These are phyloP conservation scores for Ogataea hybrid DNA, from an alignment of 1,139 yeast genomes.

Conservation along the genomic window DNA sequence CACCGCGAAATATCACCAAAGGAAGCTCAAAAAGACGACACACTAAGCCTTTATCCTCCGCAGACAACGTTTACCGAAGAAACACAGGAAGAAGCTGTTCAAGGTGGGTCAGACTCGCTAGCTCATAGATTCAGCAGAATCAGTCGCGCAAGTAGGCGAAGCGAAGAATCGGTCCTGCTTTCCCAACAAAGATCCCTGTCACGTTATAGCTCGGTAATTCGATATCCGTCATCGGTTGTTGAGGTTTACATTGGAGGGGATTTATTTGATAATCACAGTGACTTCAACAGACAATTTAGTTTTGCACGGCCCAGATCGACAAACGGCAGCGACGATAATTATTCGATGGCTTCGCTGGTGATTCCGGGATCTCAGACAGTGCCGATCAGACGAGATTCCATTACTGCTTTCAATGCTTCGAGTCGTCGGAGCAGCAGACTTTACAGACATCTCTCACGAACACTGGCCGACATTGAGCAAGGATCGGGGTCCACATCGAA, in stretches of 20 bases:
- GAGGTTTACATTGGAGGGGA: conserved; percentile 22
- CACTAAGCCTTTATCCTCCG: too few relatives aligned
- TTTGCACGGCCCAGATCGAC: conserved; percentile 18
- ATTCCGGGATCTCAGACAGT: conserved; percentile 19
- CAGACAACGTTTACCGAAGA: background rate
- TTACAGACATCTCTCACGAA: conserved; percentile 5
- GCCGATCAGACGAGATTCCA: conserved; percentile 24
- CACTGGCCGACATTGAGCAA: conserved; percentile 4
- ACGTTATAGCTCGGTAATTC: conserved; percentile 14
- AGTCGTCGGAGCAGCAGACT: conserved; percentile 8
- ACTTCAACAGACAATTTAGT: conserved; percentile 16
- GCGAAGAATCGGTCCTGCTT: conserved; percentile 2
- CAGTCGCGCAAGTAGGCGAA: conserved; percentile 1
- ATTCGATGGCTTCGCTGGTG: conserved; percentile 19
- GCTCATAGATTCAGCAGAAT: background rate
- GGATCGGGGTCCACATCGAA: background rate
- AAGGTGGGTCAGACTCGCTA: background rate
- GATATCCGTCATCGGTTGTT: conserved; percentile 21
- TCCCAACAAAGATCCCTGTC: conserved; percentile 12
- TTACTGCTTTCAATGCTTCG: background rate
- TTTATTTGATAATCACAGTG: conserved; percentile 13
- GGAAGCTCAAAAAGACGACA: too few relatives aligned
- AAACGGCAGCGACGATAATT: conserved; percentile 15
- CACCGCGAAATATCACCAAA: too few relatives aligned
- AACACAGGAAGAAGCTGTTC: background rate